These are phyloP conservation scores for Botrytis tulipae DNA, from an alignment of 2,329 filamentous ascomycete species.

Conservation along the genomic window DNA sequence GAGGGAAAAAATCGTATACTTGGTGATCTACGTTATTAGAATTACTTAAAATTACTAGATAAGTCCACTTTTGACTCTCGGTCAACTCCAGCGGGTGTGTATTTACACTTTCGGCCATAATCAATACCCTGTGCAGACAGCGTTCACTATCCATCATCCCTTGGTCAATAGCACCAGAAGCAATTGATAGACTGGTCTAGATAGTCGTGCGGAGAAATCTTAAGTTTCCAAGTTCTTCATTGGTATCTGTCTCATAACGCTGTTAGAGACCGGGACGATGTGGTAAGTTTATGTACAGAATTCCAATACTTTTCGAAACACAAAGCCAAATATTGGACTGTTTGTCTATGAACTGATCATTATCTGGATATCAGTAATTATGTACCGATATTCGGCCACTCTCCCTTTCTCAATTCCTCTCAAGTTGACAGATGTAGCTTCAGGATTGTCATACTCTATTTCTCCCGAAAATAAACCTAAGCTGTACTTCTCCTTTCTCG, in stretches of 20 bases:
- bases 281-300: neutral
- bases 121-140: neutral
- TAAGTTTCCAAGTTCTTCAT: neutral
- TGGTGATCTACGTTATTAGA: neutral
- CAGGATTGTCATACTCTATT: neutral
- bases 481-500: neutral
- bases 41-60: no score
- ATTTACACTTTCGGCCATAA: neutral
- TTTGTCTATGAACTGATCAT: neutral
- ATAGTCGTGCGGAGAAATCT: neutral
- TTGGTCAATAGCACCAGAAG: neutral
- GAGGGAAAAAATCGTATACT: neutral
- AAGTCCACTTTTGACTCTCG: neutral
- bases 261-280: neutral
- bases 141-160: no score
- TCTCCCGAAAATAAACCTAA: neutral
- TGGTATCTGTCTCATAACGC: neutral
- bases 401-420: no score
- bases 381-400: neutral
- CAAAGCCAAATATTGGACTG: neutral
- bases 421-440: neutral
- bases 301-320: neutral
- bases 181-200: neutral
- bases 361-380: neutral
- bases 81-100: neutral